phyloP scores from a whole-genome alignment of 2,329 filamentous ascomycete species.

The Phaeosphaeria sp. region DNA sequence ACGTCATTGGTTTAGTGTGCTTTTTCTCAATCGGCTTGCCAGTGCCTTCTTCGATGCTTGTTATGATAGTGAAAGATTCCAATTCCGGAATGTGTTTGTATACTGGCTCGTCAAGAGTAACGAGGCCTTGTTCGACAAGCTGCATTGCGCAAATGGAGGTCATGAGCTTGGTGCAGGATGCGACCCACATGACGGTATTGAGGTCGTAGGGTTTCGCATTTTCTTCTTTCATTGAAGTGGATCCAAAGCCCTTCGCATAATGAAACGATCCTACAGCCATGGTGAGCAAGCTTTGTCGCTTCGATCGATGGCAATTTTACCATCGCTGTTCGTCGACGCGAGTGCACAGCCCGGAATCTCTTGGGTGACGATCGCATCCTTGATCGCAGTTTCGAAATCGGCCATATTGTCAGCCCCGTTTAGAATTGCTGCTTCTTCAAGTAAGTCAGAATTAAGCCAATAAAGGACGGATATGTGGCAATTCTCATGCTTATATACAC shows the following conservation, averaged over 20 bases:
- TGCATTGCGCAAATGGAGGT: conserved; percentile 43
- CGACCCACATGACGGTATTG: conserved; percentile 46
- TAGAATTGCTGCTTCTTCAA: background rate
- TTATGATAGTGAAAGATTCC: conserved; percentile 30
- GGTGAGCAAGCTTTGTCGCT: background rate
- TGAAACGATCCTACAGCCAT: conserved; percentile 39
- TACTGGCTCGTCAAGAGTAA: conserved; percentile 41
- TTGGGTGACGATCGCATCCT: conserved; percentile 23
- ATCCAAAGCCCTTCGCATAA: conserved; percentile 47
- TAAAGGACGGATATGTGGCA: too few species aligned
- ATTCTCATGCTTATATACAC: background rate
- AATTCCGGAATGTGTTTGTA: conserved; percentile 44
- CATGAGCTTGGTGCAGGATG: conserved; percentile 50
- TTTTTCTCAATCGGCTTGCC: conserved; percentile 31
- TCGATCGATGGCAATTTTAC: conserved; percentile 8
- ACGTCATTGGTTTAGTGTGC: conserved; percentile 34
- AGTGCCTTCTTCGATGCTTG: conserved; percentile 26
- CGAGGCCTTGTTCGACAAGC: conserved; percentile 42
- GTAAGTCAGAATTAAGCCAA: background rate
- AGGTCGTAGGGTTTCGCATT: conserved; percentile 29
- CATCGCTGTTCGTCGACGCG: conserved; percentile 32
- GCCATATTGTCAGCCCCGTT: conserved; percentile 9
- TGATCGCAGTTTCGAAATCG: conserved; percentile 33
- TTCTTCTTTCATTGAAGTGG: conserved; percentile 26
- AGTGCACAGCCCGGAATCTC: conserved; percentile 36